Base-by-base conservation (phyloP, 129 eudicot genomes). In the Glebionis coronaria region DNA sequence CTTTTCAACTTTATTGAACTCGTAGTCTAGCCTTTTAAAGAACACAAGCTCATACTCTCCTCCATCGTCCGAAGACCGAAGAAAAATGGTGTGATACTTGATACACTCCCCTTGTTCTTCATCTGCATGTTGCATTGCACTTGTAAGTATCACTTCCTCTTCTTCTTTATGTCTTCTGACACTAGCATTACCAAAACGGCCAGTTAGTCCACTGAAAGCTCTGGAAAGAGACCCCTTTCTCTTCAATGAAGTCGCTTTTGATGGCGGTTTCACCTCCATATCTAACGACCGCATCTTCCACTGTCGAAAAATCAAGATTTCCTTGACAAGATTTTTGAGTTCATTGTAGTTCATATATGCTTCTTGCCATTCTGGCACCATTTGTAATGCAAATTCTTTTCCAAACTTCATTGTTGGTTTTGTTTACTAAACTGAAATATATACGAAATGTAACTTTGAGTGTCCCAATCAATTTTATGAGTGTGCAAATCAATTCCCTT, bases 291-390 rank as follows among this genome's bases (percentile, higher is more conserved):
- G 29, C 23, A 13, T 13, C 18, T 59, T 61, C 4, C 46, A 55
- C 4, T 63, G 75, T 25, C 56, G 54, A 19, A 71, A 65, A 54
- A 31, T 52, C 57, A 51, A 68, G 66, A 82, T 78, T 25, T 82
- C 82, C 73, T 83, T 78, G 9, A 86, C 23, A 1, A 78, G 70
- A 4, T 47, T 60, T 49, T 83, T 86, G 14, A 86, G 78, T 25
- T 9, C 19, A 5, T 54, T 38, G 63, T 86, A 86, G 20, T 78
- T 79, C 80, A 80, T 75, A 63, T 86, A 86, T 15, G 88, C 93
- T 46, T 83, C 88, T 45, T 70, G 74, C 94, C 94, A 86, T 78
- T 86, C 94, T 3, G 88, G 89, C 72, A 86, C 88, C 81, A 79
- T 80, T 51, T 83, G 84, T 13, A 84, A 73, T 52, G 55, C 64